Evolutionary conservation across 2,329 filamentous ascomycete genomes (phyloP).

Genomic region (Pestalotiopsis sp.): DNA sequence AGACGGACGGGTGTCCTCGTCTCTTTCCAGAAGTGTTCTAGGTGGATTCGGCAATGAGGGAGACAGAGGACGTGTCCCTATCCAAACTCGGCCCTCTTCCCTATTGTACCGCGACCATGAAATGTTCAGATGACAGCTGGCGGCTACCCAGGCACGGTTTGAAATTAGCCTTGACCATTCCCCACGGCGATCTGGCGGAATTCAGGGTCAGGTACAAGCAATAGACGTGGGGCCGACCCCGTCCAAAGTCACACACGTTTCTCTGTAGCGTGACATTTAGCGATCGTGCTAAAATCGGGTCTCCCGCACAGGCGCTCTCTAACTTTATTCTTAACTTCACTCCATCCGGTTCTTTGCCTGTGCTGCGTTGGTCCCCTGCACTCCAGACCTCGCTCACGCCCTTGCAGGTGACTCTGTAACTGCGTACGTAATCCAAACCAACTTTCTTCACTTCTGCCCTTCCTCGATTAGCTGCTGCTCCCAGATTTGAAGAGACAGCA

Average conservation of each 20-base stretch:
- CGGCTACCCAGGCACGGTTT: neutral
- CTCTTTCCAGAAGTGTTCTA: neutral
- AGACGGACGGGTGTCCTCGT: too few relatives aligned
- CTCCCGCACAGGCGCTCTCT: slow-evolving; percentile 2
- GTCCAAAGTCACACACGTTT: neutral
- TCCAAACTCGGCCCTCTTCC: neutral
- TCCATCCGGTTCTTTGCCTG: neutral
- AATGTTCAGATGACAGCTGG: slow-evolving; percentile 3
- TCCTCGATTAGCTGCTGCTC: neutral
- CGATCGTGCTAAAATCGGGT: slow-evolving; percentile 6
- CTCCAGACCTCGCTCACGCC: neutral
- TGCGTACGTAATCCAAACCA: neutral
- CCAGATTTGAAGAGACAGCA: too few relatives aligned
- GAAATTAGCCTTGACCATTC: neutral
- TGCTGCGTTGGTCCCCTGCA: neutral
- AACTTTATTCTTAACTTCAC: slow-evolving; percentile 12
- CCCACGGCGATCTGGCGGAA: neutral
- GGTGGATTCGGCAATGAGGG: neutral
- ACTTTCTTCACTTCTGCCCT: neutral
- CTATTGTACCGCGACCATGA: neutral
- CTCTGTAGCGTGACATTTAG: slow-evolving; percentile 6
- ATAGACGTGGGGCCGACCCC: neutral
- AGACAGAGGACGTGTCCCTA: neutral
- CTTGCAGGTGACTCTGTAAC: neutral
- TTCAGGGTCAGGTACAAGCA: neutral